Conservation (phyloP, 306 rosid genomes). For the Crotalaria pallida region DNA sequence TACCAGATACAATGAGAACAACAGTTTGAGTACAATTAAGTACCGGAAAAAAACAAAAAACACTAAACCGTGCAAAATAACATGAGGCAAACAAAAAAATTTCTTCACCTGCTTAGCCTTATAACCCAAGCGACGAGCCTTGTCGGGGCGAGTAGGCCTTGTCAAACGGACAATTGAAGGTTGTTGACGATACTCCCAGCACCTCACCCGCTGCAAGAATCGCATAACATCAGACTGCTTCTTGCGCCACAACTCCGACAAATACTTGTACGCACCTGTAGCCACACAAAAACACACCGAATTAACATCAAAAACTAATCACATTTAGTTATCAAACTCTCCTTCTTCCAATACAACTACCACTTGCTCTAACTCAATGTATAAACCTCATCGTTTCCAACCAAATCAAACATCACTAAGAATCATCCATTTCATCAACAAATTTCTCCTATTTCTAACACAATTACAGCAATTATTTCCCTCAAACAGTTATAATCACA, state of each 20-base stretch:
- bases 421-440: too few species aligned
- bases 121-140: constrained; percentile 84
- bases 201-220: constrained; percentile 84
- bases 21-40: background rate
- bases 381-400: too few species aligned
- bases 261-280: constrained; percentile 83
- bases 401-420: too few species aligned
- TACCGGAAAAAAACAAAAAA: background rate
- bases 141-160: constrained; percentile 78
- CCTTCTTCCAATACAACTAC: too few species aligned
- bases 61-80: background rate
- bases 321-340: too few species aligned
- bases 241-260: constrained; percentile 89
- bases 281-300: background rate
- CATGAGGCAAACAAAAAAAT: background rate
- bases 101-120: constrained; percentile 75
- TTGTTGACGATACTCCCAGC: constrained; percentile 89
- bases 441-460: too few species aligned
- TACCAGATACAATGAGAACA: background rate
- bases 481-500: too few species aligned
- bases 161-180: constrained; percentile 80
- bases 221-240: constrained; percentile 84
- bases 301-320: too few species aligned
- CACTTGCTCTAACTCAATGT: too few species aligned
- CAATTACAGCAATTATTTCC: too few species aligned